Base-by-base conservation (phyloP, 495 filamentous ascomycete genomes). In the Aspergillus bertholletiae region DNA sequence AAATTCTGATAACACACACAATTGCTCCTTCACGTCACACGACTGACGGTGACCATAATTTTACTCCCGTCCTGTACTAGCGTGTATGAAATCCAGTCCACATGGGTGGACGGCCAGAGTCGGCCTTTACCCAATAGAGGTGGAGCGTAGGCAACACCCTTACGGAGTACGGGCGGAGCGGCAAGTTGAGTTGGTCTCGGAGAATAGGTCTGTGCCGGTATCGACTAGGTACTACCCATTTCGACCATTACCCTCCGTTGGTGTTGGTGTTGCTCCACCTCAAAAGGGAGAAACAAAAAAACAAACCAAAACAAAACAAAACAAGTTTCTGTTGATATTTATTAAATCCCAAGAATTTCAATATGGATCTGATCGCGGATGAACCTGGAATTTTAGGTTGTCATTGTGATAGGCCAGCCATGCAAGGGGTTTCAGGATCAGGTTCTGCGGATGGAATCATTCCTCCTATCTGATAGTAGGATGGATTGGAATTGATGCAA, bases 11-110 rank as follows among this genome's bases (percentile, higher is more conserved):
- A 45, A 30, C 23, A 41, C n/a, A 20, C 40, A 21, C 37, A 41
- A 23, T 28, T 26, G 15, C n/a, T n/a, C n/a, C n/a, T n/a, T 17
- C 18, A 12, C 32, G 57, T 55, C 49, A 55, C 46, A 23, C 41
- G 12, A 23, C 5, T 3, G 35, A 48, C 30, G 1, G 43, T 56
- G 53, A 60, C 57, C 51, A 46, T 56, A 60, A n/a, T 53, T 24
- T 23, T 20, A 49, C 47, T 15, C 17, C 15, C 26, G 39, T 43
- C 37, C 2, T 21, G 39, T 43, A 43, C 39, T 43, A 40, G 39
- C 18, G 39, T 22, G 18, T 43, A 21, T 43, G 18, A 43, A n/a
- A 17, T 40, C 3, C 37, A 40, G 13, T 40, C 39, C 39, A 43
- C 18, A 22, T 21, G 39, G 39, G 11, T 27, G 23, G 44, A 30